Evolutionary conservation across 1,139 yeast genomes (phyloP).

Genomic region (Suhomyces taliae): DNA sequence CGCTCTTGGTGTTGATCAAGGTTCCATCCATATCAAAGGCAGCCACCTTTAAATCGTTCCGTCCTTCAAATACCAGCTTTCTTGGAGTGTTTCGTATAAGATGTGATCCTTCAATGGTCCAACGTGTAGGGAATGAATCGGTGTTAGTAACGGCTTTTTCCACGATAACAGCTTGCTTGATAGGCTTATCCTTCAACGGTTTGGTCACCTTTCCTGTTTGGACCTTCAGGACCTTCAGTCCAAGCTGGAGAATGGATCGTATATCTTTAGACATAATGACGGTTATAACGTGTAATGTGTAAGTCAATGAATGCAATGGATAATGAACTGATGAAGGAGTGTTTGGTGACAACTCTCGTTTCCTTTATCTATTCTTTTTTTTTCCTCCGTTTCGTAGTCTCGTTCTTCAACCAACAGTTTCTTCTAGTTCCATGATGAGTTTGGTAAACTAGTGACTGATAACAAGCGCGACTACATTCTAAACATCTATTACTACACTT

Average conservation of each 20-base stretch:
- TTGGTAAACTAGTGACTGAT: too few species aligned
- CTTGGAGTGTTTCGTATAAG: slow-evolving; percentile 33
- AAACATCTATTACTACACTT: too few species aligned
- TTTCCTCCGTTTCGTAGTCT: too few species aligned
- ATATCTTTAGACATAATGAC: slow-evolving; percentile 6
- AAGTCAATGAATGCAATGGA: too few species aligned
- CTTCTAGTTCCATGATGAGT: too few species aligned
- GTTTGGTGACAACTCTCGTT: not conserved
- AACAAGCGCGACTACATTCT: too few species aligned
- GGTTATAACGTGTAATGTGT: not conserved
- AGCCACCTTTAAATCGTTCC: slow-evolving; percentile 43
- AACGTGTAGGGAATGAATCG: slow-evolving; percentile 7
- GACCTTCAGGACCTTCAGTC: not conserved
- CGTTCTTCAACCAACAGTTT: too few species aligned
- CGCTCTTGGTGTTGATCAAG: slow-evolving; percentile 60
- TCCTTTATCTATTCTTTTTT: too few species aligned
- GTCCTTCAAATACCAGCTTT: slow-evolving; percentile 3
- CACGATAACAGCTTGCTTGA: not conserved
- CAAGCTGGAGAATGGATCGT: slow-evolving; percentile 4
- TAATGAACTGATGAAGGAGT: not conserved
- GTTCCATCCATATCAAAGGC: slow-evolving; percentile 82
- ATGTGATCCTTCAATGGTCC: slow-evolving; percentile 30
- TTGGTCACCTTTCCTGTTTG: slow-evolving; percentile 1
- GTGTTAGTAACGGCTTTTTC: too few species aligned
- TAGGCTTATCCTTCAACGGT: not conserved